Base-by-base conservation (phyloP, 768 basidiomycete genomes). In the Baorangia bicolor region DNA sequence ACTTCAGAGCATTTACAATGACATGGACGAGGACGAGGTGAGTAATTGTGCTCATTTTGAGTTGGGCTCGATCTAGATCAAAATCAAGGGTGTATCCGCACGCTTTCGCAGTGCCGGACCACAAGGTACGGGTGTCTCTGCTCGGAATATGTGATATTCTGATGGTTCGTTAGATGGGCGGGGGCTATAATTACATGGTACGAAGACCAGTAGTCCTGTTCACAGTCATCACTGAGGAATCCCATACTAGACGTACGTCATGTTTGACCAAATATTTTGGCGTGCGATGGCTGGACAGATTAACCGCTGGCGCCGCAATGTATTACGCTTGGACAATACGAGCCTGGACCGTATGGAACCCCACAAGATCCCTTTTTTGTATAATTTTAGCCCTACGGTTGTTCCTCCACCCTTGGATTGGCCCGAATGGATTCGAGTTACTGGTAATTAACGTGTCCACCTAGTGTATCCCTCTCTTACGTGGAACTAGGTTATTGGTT, bases 251-350 rank as follows among this genome's bases (percentile, higher is more conserved):
- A 88, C 94, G 5, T 96, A 94, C 69, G 93, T 95, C 48, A 88
- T 98, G 85, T 98, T 98, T 68, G 97, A 96, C 64, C 93, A 96
- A 76, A 88, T 96, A 28, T 98, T 99, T 74, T 99, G 96, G 96
- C 82, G 92, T 45, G 95, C 90, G 16, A 98, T 87, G 28, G 80
- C 96, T 2, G 90, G 92, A 1, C 96, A 98, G 66, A 87, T 99
- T 66, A 98, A 98, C 67, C 83, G 92, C 43, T 99, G 94, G 94
- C 81, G 96, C 31, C 81, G 87, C 60, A 83, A 93, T 60, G 69
- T 84, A 8, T 74, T 98, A 21, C 82, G 81, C 45, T 81, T 99
- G 34, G 82, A 81, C 4, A 80, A 87, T 58, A 98, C 96, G 18
- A 94, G 80, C 60, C 77, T 97, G 40, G 97, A 98, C 72, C 94